Conservation (phyloP, 495 filamentous ascomycete species). For the Usnea hakonensis region DNA sequence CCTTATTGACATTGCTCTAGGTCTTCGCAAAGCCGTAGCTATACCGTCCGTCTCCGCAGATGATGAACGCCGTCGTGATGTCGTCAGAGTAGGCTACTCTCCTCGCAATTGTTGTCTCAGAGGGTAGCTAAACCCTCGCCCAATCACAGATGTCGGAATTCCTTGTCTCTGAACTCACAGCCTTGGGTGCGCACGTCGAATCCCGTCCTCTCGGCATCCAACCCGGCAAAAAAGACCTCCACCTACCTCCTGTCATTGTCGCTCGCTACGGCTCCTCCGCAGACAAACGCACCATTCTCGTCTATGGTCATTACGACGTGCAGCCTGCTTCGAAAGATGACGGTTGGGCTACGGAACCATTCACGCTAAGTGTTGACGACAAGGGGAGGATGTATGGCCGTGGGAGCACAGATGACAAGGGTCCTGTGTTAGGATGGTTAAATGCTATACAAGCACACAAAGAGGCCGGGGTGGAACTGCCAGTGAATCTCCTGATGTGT, state of each 20-base stretch:
- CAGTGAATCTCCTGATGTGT: slow-evolving; percentile 98
- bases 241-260: slow-evolving; percentile 86
- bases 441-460: slow-evolving; percentile 97
- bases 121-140: not conserved
- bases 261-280: slow-evolving; percentile 85
- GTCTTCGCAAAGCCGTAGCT: slow-evolving; percentile 79
- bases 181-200: slow-evolving; percentile 79
- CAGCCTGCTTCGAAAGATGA: slow-evolving; percentile 91
- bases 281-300: slow-evolving; percentile 86
- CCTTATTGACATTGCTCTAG: slow-evolving; percentile 28
- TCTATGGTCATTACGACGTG: slow-evolving; percentile 99
- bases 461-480: slow-evolving; percentile 86
- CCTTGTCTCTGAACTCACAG: slow-evolving; percentile 70
- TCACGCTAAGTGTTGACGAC: slow-evolving; percentile 77
- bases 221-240: slow-evolving; percentile 77
- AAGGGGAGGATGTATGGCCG: slow-evolving; percentile 93
- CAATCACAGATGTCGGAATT: slow-evolving; percentile 75
- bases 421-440: slow-evolving; percentile 93
- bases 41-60: slow-evolving; percentile 95
- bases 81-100: slow-evolving; percentile 52
- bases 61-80: slow-evolving; percentile 76
- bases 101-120: not conserved
- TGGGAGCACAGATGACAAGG: slow-evolving; percentile 96
- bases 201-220: slow-evolving; percentile 80
- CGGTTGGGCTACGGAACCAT: slow-evolving; percentile 95